phyloP scores from a whole-genome alignment of 1,284 basidiomycete species.

The Athelia psychrophila region DNA sequence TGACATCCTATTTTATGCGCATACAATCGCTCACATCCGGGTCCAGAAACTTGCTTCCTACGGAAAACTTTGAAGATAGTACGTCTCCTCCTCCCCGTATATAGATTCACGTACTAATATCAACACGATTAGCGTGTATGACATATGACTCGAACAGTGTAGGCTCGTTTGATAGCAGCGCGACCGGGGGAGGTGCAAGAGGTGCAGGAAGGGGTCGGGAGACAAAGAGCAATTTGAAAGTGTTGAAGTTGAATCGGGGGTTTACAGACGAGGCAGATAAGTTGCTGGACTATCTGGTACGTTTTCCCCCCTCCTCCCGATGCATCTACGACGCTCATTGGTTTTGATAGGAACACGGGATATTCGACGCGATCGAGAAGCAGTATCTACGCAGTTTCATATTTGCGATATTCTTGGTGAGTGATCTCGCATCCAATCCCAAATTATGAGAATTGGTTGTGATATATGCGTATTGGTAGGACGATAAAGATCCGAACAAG shows the following conservation, averaged over 20 bases:
- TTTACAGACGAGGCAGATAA: constrained; percentile 78
- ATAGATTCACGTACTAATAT: constrained; percentile 3
- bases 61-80: constrained; percentile 80
- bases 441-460: neutral
- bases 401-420: constrained; percentile 77
- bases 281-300: constrained; percentile 73
- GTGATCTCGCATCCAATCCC: constrained; percentile 17
- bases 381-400: constrained; percentile 77
- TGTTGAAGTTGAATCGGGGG: constrained; percentile 69
- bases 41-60: constrained; percentile 65
- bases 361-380: constrained; percentile 76
- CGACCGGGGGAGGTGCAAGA: no score
- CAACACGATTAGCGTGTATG: constrained; percentile 48
- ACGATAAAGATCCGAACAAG: constrained; percentile 78
- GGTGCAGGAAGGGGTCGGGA: constrained; percentile 11
- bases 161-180: neutral
- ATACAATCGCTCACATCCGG: constrained; percentile 3
- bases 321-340: no score
- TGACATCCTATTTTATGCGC: constrained; percentile 4
- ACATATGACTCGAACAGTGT: constrained; percentile 31
- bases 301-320: constrained; percentile 17
- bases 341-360: constrained; percentile 83
- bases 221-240: constrained; percentile 24
- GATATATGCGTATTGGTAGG: constrained; percentile 36
- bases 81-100: constrained; percentile 9